Evolutionary conservation across 352 stramenopile genomes (phyloP).

Genomic region (Globisporangium barbulae): DNA sequence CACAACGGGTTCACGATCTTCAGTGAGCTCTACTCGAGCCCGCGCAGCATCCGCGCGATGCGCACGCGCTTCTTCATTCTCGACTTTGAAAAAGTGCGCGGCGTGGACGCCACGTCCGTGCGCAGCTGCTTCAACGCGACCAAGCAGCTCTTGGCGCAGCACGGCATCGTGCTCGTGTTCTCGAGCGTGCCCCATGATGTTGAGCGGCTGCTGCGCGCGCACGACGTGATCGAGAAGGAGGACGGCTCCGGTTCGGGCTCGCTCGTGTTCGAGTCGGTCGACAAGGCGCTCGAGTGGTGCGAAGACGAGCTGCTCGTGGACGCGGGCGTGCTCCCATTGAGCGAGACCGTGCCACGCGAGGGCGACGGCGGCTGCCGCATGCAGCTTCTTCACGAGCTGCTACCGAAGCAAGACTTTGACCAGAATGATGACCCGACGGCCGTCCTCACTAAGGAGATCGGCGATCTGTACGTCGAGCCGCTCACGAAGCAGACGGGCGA

Average conservation of each 20-base stretch:
- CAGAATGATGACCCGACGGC: conserved; percentile 14
- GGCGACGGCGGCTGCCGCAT: conserved; percentile 33
- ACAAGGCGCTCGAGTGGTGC: conserved; percentile 84
- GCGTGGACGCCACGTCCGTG: conserved; percentile 87
- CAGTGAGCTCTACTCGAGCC: conserved; percentile 19
- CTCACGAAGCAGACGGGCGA: conserved; percentile 57
- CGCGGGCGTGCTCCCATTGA: conserved; percentile 64
- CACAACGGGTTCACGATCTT: conserved; percentile 32
- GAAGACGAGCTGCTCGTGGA: conserved; percentile 81
- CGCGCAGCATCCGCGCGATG: conserved; percentile 49
- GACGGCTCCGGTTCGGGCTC: conserved; percentile 48
- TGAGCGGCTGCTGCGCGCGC: conserved; percentile 69
- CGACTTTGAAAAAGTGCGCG: conserved; percentile 87
- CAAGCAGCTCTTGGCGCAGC: conserved; percentile 74
- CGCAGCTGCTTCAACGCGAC: conserved; percentile 86
- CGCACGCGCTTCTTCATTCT: conserved; percentile 86
- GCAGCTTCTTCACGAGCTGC: conserved; percentile 66
- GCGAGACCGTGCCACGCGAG: conserved; percentile 37
- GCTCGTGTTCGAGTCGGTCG: conserved; percentile 81
- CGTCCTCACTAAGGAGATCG: conserved; percentile 54
- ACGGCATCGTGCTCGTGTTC: conserved; percentile 78
- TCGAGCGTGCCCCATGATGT: conserved; percentile 62
- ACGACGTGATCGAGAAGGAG: conserved; percentile 76
- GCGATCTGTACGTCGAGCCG: conserved; percentile 69
- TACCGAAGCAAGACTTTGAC: conserved; percentile 31